Evolutionary conservation across 2,329 filamentous ascomycete species (phyloP), one percentile per base, ranked within the genome.

Genomic region (Claviceps sp.): DNA sequence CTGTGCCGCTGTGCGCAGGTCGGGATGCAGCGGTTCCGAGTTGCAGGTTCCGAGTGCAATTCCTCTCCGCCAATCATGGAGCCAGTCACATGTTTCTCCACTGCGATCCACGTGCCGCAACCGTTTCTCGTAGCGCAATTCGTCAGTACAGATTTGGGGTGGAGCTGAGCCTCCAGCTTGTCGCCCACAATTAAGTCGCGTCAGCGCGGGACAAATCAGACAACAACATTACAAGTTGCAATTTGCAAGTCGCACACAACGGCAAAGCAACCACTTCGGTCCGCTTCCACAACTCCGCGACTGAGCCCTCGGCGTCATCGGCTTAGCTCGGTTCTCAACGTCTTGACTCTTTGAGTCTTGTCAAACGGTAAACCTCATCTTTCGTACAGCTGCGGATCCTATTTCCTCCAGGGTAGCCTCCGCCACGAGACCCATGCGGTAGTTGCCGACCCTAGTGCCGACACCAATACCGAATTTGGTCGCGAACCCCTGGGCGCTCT

Each of bases 241-340:
- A 34, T 30, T 8, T 9, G 9, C 30, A 30, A 8, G 11, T 34
- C 9, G 26, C 26, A 30, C 26, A 30, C 26, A 26, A 38, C 46
- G n/a, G 16, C 18, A 48, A 14, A 40, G 14, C 18, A 4, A 38
- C 20, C 11, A 45, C 24, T 41, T 49, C 34, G 26, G 45, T 52
- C 50, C 40, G 16, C 30, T 40, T 51, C 14, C 6, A 14, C 51
- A 48, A 43, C 46, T 49, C 47, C 11, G 51, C 14, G 40, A 34
- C 40, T 18, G 22, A 20, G 18, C 14, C 13, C 30, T 52, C 51
- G 51, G 51, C 8, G 18, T n/a, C 40, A 48, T 52, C 50, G 41
- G 46, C 47, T 20, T 24, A 34, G 46, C 50, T 52, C 40, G 40
- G 46, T 43, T 40, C 40, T n/a, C 24, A 24, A 34, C 16, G 16